Base-by-base conservation (phyloP, 2,329 filamentous ascomycete species). In the Monosporascus sp. region DNA sequence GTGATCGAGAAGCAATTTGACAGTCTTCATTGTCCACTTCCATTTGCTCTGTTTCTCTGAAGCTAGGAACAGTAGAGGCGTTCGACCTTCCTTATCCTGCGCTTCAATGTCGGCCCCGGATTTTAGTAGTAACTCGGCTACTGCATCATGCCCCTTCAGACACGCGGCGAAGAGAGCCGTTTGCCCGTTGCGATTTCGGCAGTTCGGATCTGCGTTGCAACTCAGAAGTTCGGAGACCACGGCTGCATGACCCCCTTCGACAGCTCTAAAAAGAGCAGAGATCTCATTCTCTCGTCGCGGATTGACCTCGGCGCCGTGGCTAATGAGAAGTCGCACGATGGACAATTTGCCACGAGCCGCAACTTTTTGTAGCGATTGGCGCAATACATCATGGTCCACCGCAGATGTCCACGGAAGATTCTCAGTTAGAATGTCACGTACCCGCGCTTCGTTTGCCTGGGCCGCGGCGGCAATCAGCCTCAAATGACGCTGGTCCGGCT, bases 21-120 rank as follows among this genome's bases (percentile, higher is more conserved):
- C 66, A 7, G 78, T 78, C 7, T 73, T 71, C 8, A 70, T 67
- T 1, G 61, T 68, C 67, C 70, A 72, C 51, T 62, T 66, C 40
- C 55, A 58, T 49, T 66, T 68, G 18, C 60, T 59, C 7, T 63
- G 61, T 59, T 69, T 72, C 53, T 72, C 69, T 3, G 70, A 65
- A 11, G 69, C 69, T 18, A 72, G 54, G 46, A 65, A 68, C 20
- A 72, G 61, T 38, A 74, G 60, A 15, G 71, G 65, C 2, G 71
- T 72, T 20, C 69, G 64, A 8, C 66, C 65, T 48, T 72, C 68
- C 50, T 66, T 67, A 53, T 73, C 68, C 49, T 63, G 59, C 9
- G 64, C 70, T 37, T 71, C 65, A 11, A 68, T 60, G 35, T 63
- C 60, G 14, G 72, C 72, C 11, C 67, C 66, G 4, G 56, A 62